Conservation (phyloP, 1,139 yeast species). For the Kazachstania sp. region DNA sequence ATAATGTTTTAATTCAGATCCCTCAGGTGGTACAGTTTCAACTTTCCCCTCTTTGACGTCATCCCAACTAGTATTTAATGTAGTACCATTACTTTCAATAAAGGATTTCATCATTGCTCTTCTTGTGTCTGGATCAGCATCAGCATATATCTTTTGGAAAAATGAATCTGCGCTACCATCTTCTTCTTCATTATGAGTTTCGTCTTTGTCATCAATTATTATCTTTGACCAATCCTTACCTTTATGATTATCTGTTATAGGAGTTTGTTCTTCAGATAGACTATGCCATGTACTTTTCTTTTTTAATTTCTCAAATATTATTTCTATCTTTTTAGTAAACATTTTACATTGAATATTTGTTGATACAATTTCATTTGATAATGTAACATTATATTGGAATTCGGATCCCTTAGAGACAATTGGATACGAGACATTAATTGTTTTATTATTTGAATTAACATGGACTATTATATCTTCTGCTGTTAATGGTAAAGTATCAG, state of each 20-base stretch:
- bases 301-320: constrained; percentile 34
- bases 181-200: constrained; percentile 33
- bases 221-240: constrained; percentile 63
- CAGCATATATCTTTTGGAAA: constrained; percentile 64
- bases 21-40: constrained; percentile 73
- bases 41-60: constrained; percentile 65
- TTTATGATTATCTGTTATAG: constrained; percentile 3
- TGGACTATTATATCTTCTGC: constrained; percentile 17
- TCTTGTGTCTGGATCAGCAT: constrained; percentile 79
- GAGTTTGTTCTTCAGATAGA: constrained; percentile 20
- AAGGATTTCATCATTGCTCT: constrained; percentile 97
- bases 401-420: constrained; percentile 31
- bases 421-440: constrained; percentile 17
- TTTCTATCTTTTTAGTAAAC: constrained; percentile 68
- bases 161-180: constrained; percentile 52
- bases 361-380: constrained; percentile 43
- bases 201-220: constrained; percentile 47
- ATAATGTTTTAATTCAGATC: constrained; percentile 43
- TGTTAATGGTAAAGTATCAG: constrained; percentile 49
- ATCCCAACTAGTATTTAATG: constrained; percentile 90
- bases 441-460: constrained; percentile 28
- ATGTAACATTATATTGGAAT: constrained; percentile 36
- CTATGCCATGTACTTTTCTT: constrained; percentile 33
- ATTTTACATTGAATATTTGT: constrained; percentile 31
- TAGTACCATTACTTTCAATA: constrained; percentile 89